Percentiles rank a stretch among this genome's conserved stretches.
Conservation (phyloP, 2,329 filamentous ascomycete species). For the Lithohypha guttulata region DNA sequence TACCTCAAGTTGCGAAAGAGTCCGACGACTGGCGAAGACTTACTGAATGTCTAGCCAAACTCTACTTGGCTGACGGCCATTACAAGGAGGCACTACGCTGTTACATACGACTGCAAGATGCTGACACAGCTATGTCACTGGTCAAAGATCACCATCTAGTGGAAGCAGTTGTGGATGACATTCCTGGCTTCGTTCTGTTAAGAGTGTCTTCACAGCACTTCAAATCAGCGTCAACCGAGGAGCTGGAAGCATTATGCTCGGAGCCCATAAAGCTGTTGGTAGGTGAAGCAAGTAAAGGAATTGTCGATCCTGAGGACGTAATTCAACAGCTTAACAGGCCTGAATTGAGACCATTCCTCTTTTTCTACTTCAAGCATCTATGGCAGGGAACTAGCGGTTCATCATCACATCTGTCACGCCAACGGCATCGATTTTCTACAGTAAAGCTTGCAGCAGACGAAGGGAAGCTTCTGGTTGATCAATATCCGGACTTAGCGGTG, state of each 20-base stretch:
- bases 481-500: slow-evolving; percentile 77
- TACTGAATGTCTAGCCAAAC: slow-evolving; percentile 71
- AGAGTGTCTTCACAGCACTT: slow-evolving; percentile 66
- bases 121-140: slow-evolving; percentile 74
- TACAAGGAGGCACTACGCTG: slow-evolving; percentile 75
- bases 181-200: slow-evolving; percentile 76
- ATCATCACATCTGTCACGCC: slow-evolving; percentile 28
- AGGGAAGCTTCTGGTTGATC: slow-evolving; percentile 63
- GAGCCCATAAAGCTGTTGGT: slow-evolving; percentile 82
- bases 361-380: slow-evolving; percentile 79
- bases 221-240: slow-evolving; percentile 52
- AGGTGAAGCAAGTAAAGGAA: slow-evolving; percentile 79
- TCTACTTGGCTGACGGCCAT: slow-evolving; percentile 72
- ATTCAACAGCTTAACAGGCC: slow-evolving; percentile 64
- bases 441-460: slow-evolving; percentile 43
- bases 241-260: slow-evolving; percentile 67
- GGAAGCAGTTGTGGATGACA: slow-evolving; percentile 78
- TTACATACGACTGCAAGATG: slow-evolving; percentile 85
- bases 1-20: slow-evolving; percentile 58
- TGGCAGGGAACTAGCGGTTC: slow-evolving; percentile 59
- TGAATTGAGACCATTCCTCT: slow-evolving; percentile 64
- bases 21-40: slow-evolving; percentile 82
- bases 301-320: slow-evolving; percentile 67
- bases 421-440: slow-evolving; percentile 22
- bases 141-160: slow-evolving; percentile 85